Conservation (phyloP, 2,329 filamentous ascomycete species). For the Blastomyces parvus region DNA sequence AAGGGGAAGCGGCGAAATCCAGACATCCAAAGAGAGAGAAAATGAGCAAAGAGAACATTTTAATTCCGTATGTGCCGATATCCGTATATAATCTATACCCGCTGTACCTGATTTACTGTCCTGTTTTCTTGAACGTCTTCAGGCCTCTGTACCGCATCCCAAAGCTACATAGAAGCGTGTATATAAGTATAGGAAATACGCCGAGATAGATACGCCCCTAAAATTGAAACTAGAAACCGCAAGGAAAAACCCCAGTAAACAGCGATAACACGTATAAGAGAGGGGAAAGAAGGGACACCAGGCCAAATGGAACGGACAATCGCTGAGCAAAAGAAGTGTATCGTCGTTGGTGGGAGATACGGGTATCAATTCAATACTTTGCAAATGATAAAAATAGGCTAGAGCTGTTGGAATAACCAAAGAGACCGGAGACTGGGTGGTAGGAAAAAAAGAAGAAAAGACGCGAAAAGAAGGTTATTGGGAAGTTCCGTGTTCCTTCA, state of each 20-base stretch:
- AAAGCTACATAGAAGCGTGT: neutral
- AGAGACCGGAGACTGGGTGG: neutral
- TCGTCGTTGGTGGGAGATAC: neutral
- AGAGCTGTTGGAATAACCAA: neutral
- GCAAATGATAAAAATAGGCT: neutral
- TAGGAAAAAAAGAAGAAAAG: neutral
- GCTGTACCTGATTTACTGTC: neutral
- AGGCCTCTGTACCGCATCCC: neutral
- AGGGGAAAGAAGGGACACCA: neutral
- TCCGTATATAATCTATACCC: neutral
- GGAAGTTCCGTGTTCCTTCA: slow-evolving; percentile 41
- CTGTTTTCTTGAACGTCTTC: neutral
- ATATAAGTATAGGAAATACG: neutral
- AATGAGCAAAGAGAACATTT: neutral
- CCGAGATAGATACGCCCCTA: neutral
- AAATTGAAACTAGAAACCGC: neutral
- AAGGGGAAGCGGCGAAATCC: neutral
- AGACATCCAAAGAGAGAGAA: neutral
- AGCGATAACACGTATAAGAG: neutral
- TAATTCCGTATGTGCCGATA: neutral
- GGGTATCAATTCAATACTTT: neutral
- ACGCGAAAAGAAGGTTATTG: neutral
- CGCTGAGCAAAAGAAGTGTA: neutral
- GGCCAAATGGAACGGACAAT: neutral
- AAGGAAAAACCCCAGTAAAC: neutral